These are phyloP conservation scores for Casuarina equisetifolia DNA, from an alignment of 306 rosid genomes.

Conservation along the genomic window DNA sequence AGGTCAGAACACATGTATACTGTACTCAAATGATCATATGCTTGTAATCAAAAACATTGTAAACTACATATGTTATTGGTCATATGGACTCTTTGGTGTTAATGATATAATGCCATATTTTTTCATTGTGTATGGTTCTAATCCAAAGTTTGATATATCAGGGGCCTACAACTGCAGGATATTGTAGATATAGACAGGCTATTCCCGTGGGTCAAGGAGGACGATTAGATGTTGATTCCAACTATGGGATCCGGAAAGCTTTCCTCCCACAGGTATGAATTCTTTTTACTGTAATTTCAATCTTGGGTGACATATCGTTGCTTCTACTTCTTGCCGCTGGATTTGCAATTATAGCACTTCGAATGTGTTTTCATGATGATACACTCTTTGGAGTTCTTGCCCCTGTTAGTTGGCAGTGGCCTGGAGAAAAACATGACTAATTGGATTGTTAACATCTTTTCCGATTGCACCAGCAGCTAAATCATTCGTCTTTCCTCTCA, in stretches of 20 bases:
- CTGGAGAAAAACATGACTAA: background rate
- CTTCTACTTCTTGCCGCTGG: background rate
- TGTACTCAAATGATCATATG: background rate
- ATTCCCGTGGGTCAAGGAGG: slow-evolving; percentile 78
- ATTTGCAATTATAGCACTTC: background rate
- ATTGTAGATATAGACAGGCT: slow-evolving; percentile 87
- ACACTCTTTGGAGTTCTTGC: background rate
- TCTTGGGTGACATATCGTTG: background rate
- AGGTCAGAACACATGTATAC: slow-evolving; percentile 39
- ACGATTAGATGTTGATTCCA: slow-evolving; percentile 64
- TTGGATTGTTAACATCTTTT: background rate
- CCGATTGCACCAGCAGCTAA: background rate
- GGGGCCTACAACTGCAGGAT: slow-evolving; percentile 77
- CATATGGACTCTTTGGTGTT: background rate
- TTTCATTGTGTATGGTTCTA: background rate
- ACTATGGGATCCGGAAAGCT: slow-evolving; percentile 72
- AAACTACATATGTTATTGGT: background rate
- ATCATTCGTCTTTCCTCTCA: background rate
- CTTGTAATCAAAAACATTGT: background rate
- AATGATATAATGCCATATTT: background rate
- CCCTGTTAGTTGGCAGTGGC: background rate
- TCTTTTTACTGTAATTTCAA: slow-evolving; percentile 6
- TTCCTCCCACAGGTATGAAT: slow-evolving; percentile 83
- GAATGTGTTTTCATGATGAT: background rate
- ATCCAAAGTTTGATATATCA: slow-evolving; percentile 30